Conservation (phyloP, 2,329 filamentous ascomycete species). For the Plenodomus lindquistii region DNA sequence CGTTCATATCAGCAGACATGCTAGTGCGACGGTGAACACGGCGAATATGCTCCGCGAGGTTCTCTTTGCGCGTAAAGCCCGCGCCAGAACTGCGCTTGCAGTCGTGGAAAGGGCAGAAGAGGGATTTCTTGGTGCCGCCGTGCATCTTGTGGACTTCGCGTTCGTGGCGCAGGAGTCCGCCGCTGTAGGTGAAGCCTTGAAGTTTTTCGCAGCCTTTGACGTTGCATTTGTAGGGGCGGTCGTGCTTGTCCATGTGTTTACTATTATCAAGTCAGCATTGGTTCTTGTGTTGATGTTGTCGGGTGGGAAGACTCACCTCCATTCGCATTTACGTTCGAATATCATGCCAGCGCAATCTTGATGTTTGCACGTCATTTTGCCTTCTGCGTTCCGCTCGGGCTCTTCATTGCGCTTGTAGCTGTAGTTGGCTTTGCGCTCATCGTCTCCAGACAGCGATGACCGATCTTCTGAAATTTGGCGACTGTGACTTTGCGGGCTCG, state of each 20-base stretch:
- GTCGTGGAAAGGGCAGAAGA: slow-evolving; percentile 82
- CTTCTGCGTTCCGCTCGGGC: slow-evolving; percentile 66
- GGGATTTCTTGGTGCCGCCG: slow-evolving; percentile 81
- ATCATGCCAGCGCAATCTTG: slow-evolving; percentile 69
- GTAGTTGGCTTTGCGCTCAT: slow-evolving; percentile 38
- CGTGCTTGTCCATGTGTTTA: slow-evolving; percentile 99
- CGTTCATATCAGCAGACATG: slow-evolving; percentile 41
- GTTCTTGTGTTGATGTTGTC: slow-evolving; percentile 1
- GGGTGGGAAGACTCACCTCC: slow-evolving; percentile 89
- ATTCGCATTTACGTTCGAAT: slow-evolving; percentile 87
- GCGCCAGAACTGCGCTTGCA: slow-evolving; percentile 89
- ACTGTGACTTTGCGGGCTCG: slow-evolving; percentile 27
- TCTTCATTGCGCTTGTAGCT: slow-evolving; percentile 50
- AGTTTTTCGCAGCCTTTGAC: slow-evolving; percentile 86
- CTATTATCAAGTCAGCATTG: slow-evolving; percentile 51
- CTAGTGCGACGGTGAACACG: slow-evolving; percentile 69
- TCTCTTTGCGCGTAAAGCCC: slow-evolving; percentile 91
- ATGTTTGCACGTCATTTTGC: slow-evolving; percentile 74
- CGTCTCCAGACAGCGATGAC: slow-evolving; percentile 36
- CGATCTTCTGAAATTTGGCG: slow-evolving; percentile 30
- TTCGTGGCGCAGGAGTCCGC: slow-evolving; percentile 85
- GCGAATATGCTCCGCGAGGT: slow-evolving; percentile 88
- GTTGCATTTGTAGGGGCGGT: slow-evolving; percentile 85
- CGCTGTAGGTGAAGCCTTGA: slow-evolving; percentile 92
- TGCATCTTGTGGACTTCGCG: slow-evolving; percentile 92